Conservation (phyloP, 345 rosid species). For the Luvunga scandens region DNA sequence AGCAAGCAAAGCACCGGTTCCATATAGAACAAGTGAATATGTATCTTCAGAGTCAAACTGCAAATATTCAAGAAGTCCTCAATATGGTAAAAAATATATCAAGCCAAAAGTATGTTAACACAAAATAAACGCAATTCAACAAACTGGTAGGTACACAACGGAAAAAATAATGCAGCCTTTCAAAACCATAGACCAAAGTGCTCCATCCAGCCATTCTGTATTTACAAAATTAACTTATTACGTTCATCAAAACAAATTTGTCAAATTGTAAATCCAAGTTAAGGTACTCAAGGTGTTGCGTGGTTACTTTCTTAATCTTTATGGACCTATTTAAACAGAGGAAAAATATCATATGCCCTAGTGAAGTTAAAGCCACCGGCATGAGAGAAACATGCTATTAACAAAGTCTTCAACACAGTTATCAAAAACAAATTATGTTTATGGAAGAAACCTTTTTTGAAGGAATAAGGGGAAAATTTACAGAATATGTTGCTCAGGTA, state of each 20-base stretch:
- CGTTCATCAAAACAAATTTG: neutral
- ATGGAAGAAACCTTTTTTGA: neutral
- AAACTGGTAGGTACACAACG: too few relatives aligned
- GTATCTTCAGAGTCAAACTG: constrained; percentile 68
- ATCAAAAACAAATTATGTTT: neutral
- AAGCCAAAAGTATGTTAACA: neutral
- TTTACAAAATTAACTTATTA: neutral
- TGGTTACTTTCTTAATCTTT: neutral
- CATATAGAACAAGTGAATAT: constrained; percentile 52
- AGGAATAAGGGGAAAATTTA: neutral
- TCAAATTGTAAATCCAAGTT: neutral
- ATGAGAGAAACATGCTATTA: neutral
- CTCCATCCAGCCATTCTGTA: neutral
- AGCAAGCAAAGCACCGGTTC: constrained; percentile 59
- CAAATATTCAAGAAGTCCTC: constrained; percentile 16
- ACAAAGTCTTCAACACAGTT: neutral
- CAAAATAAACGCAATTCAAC: neutral
- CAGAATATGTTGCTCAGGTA: constrained; percentile 46
- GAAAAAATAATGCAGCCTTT: neutral
- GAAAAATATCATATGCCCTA: neutral
- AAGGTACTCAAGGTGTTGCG: neutral
- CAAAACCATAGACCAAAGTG: neutral
- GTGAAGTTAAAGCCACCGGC: neutral
- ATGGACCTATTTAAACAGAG: neutral
- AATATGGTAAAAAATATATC: neutral